phyloP scores from a whole-genome alignment of 108 stramenopile species.

The Discostella stelligeroides region DNA sequence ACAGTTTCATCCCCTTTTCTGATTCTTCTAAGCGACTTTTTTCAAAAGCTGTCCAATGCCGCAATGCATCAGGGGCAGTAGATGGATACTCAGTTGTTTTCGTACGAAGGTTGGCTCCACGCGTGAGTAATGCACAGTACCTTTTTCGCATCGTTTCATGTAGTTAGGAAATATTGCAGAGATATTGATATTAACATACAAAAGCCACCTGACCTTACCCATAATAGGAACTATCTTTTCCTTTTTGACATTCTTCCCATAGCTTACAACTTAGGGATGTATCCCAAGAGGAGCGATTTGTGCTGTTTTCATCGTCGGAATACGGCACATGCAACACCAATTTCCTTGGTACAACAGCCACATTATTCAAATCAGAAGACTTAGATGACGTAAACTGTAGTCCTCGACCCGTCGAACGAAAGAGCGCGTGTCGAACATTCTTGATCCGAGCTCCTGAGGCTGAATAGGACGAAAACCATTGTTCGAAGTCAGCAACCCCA shows the following conservation, averaged over 20 bases:
- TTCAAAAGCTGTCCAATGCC: slow-evolving; percentile 75
- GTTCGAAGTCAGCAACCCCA: slow-evolving; percentile 60
- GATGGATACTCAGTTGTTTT: slow-evolving; percentile 42
- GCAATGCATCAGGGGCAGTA: slow-evolving; percentile 72
- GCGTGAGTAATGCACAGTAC: slow-evolving; percentile 44
- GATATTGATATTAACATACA: neutral
- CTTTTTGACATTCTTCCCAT: slow-evolving; percentile 64
- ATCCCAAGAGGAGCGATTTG: slow-evolving; percentile 55
- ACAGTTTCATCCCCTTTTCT: slow-evolving; percentile 52
- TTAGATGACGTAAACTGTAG: slow-evolving; percentile 41
- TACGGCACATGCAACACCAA: slow-evolving; percentile 51
- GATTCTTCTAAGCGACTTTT: slow-evolving; percentile 37
- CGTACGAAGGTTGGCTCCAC: slow-evolving; percentile 26
- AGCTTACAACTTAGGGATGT: slow-evolving; percentile 61
- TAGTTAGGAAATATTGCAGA: neutral
- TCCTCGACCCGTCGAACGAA: slow-evolving; percentile 56
- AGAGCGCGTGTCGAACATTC: slow-evolving; percentile 49
- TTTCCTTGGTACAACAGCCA: slow-evolving; percentile 47
- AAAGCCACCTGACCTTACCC: slow-evolving; percentile 41
- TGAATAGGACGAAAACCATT: slow-evolving; percentile 55
- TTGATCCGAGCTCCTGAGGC: slow-evolving; percentile 21
- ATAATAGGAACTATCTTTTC: slow-evolving; percentile 49
- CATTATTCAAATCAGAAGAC: slow-evolving; percentile 33
- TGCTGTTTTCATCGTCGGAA: slow-evolving; percentile 46
- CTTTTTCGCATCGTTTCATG: slow-evolving; percentile 10